Evolutionary conservation across 768 basidiomycete genomes (phyloP), one percentile per base, ranked within the genome.

Genomic region (Exidia glandulosa): DNA sequence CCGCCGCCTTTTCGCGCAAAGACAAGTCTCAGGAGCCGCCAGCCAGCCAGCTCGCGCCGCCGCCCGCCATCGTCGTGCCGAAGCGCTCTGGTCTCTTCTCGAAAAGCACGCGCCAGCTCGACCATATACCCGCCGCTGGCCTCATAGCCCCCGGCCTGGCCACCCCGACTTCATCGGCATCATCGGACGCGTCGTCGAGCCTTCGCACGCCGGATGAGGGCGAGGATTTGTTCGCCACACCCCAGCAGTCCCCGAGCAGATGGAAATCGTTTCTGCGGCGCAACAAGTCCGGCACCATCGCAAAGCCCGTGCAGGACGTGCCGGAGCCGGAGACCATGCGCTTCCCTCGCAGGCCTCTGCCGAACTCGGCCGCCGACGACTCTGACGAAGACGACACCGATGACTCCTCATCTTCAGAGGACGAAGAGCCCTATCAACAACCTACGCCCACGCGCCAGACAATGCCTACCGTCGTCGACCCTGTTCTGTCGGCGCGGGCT

Each of bases 151-250:
- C 59, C 14, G 32, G 16, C 50, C 48, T 59, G 13, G 30, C 29
- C 4, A 73, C 76, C 56, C 84, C 84, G 13, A 80, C 80, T 3
- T 77, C 81, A 10, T 54, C 50, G 23, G 87, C 85, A n/a, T 79
- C 78, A 32, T 81, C 80, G 45, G 82, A 80, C 41, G 79, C 77
- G 31, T 83, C 79, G 25, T 73, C 75, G 60, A 70, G 69, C 61
- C 69, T 83, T 36, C 82, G 77, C 59, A 85, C 84, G 6, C 83
- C 85, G 50, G 82, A 82, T 66, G 85, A 86, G 58, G 81, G 83
- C 63, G 68, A 71, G 60, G 67, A 68, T 62, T 67, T 67, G 62
- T 69, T 63, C 68, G 65, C 70, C 27, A 61, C 63, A 19, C 70
- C 68, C 2, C 66, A 66, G n/a, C 69, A 62, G 64, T 71, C 73